Conservation (phyloP, 805 yeast genomes). For the Metschnikowia corniflorae region DNA sequence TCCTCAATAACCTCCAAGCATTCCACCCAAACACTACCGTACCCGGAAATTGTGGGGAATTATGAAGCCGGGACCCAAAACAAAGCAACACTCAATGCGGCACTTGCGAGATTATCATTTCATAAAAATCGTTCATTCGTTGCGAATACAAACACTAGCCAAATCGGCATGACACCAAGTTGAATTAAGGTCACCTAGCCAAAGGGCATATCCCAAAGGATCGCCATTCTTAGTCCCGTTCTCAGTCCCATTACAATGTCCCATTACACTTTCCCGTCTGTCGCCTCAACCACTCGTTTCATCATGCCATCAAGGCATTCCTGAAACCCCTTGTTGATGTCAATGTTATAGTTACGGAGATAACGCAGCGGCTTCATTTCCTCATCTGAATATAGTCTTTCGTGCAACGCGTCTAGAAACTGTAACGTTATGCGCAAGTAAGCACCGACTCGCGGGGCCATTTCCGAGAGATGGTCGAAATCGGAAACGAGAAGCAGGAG, state of each 20-base stretch:
- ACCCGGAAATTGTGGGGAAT: constrained; percentile 10
- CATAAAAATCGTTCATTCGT: too few relatives aligned
- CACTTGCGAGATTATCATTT: too few relatives aligned
- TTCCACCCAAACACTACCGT: constrained; percentile 9
- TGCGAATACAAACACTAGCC: too few relatives aligned
- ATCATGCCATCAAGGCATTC: constrained; percentile 27
- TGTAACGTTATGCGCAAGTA: constrained; percentile 22
- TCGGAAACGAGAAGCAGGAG: constrained; percentile 31
- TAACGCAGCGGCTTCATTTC: constrained; percentile 27
- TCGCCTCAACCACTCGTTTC: background rate
- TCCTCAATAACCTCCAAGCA: constrained; percentile 1
- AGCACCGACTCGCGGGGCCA: constrained; percentile 26
- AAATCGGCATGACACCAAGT: too few relatives aligned
- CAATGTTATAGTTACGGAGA: constrained; percentile 17
- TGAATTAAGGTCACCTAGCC: too few relatives aligned
- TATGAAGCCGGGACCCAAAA: too few relatives aligned
- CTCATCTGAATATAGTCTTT: constrained; percentile 20
- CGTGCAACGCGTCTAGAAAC: constrained; percentile 35
- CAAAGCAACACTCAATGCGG: too few relatives aligned
- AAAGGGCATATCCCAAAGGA: too few relatives aligned
- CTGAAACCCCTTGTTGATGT: constrained; percentile 16
- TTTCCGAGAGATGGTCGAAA: constrained; percentile 26
- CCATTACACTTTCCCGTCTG: background rate
- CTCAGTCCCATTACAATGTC: too few relatives aligned
- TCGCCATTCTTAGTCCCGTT: too few relatives aligned